phyloP scores from a whole-genome alignment of 2,329 filamentous ascomycete species.

The Mollisiaceae sp. region DNA sequence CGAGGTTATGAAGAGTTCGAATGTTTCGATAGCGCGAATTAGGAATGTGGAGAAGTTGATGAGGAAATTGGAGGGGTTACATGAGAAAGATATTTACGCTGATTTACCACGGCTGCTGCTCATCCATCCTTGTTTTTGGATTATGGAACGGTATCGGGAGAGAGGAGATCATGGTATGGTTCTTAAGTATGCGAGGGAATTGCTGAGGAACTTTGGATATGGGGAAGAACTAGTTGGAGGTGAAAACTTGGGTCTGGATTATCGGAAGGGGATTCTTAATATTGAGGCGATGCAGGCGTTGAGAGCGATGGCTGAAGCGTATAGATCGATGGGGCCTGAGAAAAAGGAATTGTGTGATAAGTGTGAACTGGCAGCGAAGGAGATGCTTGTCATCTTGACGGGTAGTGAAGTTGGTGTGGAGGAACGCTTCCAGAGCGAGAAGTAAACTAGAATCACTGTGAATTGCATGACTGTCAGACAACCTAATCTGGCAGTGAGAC shows the following conservation, averaged over 20 bases:
- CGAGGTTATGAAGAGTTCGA: conserved; percentile 14
- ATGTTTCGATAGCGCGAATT: conserved; percentile 12
- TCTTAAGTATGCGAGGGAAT: conserved; percentile 22
- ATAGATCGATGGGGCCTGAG: conserved; percentile 11
- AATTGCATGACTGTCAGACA: not conserved
- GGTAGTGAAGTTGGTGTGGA: conserved; percentile 26
- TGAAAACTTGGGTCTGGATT: conserved; percentile 14
- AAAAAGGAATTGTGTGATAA: conserved; percentile 1
- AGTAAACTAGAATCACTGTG: not conserved
- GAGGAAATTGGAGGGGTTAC: conserved; percentile 21
- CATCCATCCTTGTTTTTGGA: conserved; percentile 27
- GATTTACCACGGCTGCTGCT: conserved; percentile 23
- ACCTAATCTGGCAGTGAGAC: not conserved
- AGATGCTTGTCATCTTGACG: conserved; percentile 24
- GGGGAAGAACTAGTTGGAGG: conserved; percentile 10
- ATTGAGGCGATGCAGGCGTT: conserved; percentile 25
- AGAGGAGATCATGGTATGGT: conserved; percentile 19
- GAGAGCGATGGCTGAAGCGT: conserved; percentile 21
- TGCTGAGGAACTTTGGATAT: conserved; percentile 30
- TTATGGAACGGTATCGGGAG: conserved; percentile 22
- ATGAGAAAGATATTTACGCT: conserved; percentile 23
- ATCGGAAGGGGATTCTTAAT: conserved; percentile 23
- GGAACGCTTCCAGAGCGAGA: not conserved
- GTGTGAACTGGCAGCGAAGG: conserved; percentile 22
- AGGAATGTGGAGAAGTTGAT: conserved; percentile 22